Conservation (phyloP, 2,329 filamentous ascomycete species). For the Sclerotinia trifoliorum region DNA sequence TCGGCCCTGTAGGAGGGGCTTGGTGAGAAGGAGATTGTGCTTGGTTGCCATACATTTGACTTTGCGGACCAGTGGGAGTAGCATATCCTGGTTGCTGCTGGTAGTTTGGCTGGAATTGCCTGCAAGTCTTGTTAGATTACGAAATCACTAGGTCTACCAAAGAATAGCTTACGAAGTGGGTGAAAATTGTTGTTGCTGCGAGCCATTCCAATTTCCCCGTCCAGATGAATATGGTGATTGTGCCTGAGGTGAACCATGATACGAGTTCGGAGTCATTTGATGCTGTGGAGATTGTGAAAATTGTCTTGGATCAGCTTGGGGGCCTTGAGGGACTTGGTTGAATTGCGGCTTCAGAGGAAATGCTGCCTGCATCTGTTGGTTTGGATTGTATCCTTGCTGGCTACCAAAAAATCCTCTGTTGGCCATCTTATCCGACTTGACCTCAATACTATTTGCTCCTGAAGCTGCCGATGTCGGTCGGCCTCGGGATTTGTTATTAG, state of each 20-base stretch:
- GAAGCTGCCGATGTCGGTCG: constrained; percentile 36
- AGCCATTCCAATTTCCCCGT: constrained; percentile 52
- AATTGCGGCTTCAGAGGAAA: constrained; percentile 42
- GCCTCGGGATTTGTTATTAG: constrained; percentile 33
- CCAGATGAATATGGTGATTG: constrained; percentile 59
- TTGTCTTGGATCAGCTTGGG: constrained; percentile 42
- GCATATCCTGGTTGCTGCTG: constrained; percentile 55
- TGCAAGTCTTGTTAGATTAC: constrained; percentile 45
- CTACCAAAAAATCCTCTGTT: constrained; percentile 40
- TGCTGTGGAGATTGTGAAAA: constrained; percentile 59
- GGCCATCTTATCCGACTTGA: constrained; percentile 41
- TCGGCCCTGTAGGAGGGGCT: constrained; percentile 54
- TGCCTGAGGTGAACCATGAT: constrained; percentile 60
- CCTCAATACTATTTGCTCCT: constrained; percentile 42
- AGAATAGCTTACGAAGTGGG: constrained; percentile 48
- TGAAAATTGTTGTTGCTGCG: constrained; percentile 44
- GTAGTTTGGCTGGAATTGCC: constrained; percentile 61
- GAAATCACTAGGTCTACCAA: constrained; percentile 23
- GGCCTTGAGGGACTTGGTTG: constrained; percentile 37
- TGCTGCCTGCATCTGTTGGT: constrained; percentile 42
- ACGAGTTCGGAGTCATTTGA: constrained; percentile 53
- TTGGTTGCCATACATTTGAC: constrained; percentile 52
- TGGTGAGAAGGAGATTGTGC: constrained; percentile 50
- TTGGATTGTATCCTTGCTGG: constrained; percentile 41
- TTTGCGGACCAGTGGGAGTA: constrained; percentile 53